Evolutionary conservation across 176 grass and related monocot genomes (phyloP).

Genomic region (Poa pratensis): DNA sequence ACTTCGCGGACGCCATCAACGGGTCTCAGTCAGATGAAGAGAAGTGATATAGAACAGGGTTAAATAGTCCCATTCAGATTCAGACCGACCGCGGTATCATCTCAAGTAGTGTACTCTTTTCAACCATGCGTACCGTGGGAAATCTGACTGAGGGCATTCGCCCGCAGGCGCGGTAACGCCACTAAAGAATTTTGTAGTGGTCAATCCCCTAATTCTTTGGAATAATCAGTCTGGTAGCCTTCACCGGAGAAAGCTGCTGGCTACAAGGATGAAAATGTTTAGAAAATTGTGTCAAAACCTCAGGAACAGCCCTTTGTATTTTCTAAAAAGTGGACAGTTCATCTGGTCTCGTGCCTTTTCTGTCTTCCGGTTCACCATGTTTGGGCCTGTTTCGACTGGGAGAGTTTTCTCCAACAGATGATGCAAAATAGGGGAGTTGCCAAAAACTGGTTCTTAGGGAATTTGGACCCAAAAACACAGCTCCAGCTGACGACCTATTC

Average conservation of each 20-base stretch:
- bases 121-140: neutral
- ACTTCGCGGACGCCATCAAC: slow-evolving; percentile 82
- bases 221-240: slow-evolving; percentile 40
- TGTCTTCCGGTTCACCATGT: neutral
- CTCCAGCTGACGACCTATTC: too few relatives aligned
- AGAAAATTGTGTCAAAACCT: slow-evolving; percentile 24
- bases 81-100: neutral
- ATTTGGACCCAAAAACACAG: too few relatives aligned
- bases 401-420: too few relatives aligned
- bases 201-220: slow-evolving; percentile 47
- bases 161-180: slow-evolving; percentile 16
- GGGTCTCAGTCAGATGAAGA: slow-evolving; percentile 89
- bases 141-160: slow-evolving; percentile 26
- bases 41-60: slow-evolving; percentile 50
- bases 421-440: too few relatives aligned
- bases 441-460: too few relatives aligned
- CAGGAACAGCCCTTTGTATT: slow-evolving; percentile 16
- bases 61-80: slow-evolving; percentile 26
- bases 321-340: slow-evolving; percentile 30
- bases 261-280: slow-evolving; percentile 14
- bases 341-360: neutral
- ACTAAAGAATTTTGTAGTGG: slow-evolving; percentile 67
- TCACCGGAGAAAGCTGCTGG: neutral
- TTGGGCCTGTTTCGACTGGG: neutral
- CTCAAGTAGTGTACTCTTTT: slow-evolving; percentile 34